phyloP scores from a whole-genome alignment of 139 green algal species.

The Eudorina sp. region DNA sequence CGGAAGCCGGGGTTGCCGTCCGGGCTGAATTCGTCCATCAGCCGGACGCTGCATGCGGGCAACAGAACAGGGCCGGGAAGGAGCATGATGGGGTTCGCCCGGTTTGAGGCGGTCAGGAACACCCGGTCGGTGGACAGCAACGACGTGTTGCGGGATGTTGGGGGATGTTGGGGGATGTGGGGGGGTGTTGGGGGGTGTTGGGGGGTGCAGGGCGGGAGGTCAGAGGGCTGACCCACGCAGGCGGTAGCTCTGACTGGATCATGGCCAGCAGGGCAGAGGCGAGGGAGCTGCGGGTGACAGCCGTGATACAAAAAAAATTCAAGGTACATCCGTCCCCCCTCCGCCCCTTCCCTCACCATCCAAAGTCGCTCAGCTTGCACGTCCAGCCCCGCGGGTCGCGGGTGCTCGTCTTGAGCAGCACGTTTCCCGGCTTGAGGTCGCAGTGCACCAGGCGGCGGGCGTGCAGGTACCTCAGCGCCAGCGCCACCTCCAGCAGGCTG shows the following conservation, averaged over 20 bases:
- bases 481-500: conserved; percentile 40
- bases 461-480: conserved; percentile 45
- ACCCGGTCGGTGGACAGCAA: too few species aligned
- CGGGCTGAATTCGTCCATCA: conserved; percentile 22
- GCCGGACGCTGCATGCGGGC: conserved; percentile 25
- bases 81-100: background rate
- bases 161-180: too few species aligned
- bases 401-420: conserved; percentile 27
- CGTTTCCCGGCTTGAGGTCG: conserved; percentile 47
- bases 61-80: background rate
- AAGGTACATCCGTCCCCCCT: background rate
- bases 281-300: too few species aligned
- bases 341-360: conserved; percentile 5
- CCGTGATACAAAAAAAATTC: too few species aligned
- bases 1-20: conserved; percentile 8
- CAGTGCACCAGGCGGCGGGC: conserved; percentile 35
- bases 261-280: too few species aligned
- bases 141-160: too few species aligned
- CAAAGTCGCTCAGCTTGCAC: conserved; percentile 44
- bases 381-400: conserved; percentile 33
- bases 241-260: too few species aligned
- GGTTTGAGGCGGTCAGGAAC: background rate
- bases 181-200: too few species aligned
- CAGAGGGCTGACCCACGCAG: too few species aligned
- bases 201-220: too few species aligned